A percentile compares a stretch with the other conserved stretches of the same genome.
phyloP scores from a whole-genome alignment of 768 basidiomycete species.

The Collybia mongolica region DNA sequence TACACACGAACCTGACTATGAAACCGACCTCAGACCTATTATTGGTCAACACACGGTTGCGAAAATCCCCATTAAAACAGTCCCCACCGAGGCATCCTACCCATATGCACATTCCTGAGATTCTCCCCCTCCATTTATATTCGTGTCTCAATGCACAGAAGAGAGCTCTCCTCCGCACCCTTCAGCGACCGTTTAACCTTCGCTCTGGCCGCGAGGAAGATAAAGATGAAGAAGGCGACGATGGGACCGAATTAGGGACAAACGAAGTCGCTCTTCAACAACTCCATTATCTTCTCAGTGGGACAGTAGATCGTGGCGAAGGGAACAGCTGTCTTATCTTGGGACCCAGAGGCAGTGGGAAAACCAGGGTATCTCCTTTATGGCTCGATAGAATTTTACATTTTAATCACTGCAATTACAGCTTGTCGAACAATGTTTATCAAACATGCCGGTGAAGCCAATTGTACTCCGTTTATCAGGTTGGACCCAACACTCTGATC shows the following conservation, averaged over 20 bases:
- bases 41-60: background rate
- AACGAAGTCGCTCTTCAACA: constrained; percentile 56
- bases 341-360: constrained; percentile 85
- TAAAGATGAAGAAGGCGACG: constrained; percentile 24
- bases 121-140: constrained; percentile 40
- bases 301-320: constrained; percentile 78
- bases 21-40: background rate
- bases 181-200: constrained; percentile 29
- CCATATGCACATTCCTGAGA: constrained; percentile 17
- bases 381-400: background rate
- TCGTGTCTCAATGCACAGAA: constrained; percentile 57
- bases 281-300: constrained; percentile 61
- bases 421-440: constrained; percentile 62
- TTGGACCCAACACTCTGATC: constrained; percentile 81
- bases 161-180: constrained; percentile 45
- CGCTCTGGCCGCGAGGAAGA: background rate
- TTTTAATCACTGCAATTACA: constrained; percentile 23
- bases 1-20: background rate
- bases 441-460: constrained; percentile 44
- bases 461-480: constrained; percentile 85
- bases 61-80: constrained; percentile 8
- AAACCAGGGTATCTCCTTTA: constrained; percentile 59
- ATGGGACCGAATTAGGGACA: constrained; percentile 32
- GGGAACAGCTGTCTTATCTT: constrained; percentile 91
- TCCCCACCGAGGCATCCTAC: constrained; percentile 12